A percentile compares a stretch with the other conserved stretches of the same genome.
Conservation (phyloP, 768 basidiomycete species). For the Lentinula sp. region DNA sequence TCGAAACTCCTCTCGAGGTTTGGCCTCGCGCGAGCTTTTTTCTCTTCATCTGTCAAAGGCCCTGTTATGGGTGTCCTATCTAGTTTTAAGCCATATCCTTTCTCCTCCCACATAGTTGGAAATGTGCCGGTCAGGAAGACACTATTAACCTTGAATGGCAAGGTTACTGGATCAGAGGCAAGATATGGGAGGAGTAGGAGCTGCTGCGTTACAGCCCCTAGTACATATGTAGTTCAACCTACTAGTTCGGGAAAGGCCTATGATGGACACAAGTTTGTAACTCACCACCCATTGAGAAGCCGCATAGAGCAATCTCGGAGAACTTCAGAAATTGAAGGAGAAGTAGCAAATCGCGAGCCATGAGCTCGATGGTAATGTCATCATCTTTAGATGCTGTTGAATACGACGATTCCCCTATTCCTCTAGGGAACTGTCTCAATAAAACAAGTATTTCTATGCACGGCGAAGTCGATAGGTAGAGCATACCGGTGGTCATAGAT, state of each 20-base stretch:
- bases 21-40: constrained; percentile 21
- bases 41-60: constrained; percentile 22
- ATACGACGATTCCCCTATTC: constrained; percentile 39
- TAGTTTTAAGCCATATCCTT: constrained; percentile 18
- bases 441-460: too few species aligned
- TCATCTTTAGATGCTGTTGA: constrained; percentile 21
- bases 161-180: constrained; percentile 21
- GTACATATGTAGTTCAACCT: not conserved
- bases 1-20: constrained; percentile 25
- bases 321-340: constrained; percentile 33
- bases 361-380: constrained; percentile 33
- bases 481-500: constrained; percentile 34
- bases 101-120: constrained; percentile 12
- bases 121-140: constrained; percentile 32
- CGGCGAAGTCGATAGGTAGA: not conserved
- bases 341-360: constrained; percentile 37
- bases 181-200: constrained; percentile 36
- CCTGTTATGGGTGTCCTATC: constrained; percentile 9
- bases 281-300: constrained; percentile 49
- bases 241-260: not conserved
- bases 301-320: constrained; percentile 37
- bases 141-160: constrained; percentile 36
- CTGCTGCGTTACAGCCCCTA: constrained; percentile 39
- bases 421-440: constrained; percentile 18
- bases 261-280: not conserved